Base-by-base conservation (phyloP, 148 eudicot species). In the Linanthus parryae region DNA sequence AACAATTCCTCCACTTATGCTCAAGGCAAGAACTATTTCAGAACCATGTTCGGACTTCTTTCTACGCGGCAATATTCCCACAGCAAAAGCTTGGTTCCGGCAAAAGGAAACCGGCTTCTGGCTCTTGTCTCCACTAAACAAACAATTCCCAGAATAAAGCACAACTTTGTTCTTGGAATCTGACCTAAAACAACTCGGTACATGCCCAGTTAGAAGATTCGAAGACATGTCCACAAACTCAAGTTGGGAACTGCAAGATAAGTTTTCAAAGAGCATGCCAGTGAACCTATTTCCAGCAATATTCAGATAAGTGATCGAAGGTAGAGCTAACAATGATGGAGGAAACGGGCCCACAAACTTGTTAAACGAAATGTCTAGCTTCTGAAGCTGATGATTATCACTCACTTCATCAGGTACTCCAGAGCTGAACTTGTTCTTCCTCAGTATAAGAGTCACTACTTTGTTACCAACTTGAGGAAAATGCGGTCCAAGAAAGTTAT, bases 11-110 rank as follows among this genome's bases (percentile, higher is more conserved):
- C 80, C 76, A 24, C 49, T 61, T 13, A 81, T 75, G 61, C 80
- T 73, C 8, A 76, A 37, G 20, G 62, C 79, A 44, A 81, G 63
- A 40, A 69, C 67, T 7, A 56, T 51, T 69, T 72, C 71, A 13
- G 71, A 68, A 36, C 36, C 42, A 37, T 52, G 59, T 5, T 64
- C 67, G 17, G 31, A 37, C 57, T 73, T 73, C 64, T 60, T 59
- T 17, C 20, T 61, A 34, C 58, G 69, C 49, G 88, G 83, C 38
- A 82, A 41, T 21, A 92, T 57, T 38, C 96, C 96, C 25, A 77
- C 98, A 44, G 98, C 98, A 63, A 92, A 66, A 53, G 98, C 98
- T 71, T 72, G 83, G 64, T 79, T 87, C 64, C 69, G 72, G 61
- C 98, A 92, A 52, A 57, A 79, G 10, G 85, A 67, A 52, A 75